Conservation (phyloP, 163 green algal genomes). For the Picocystis sp. region DNA sequence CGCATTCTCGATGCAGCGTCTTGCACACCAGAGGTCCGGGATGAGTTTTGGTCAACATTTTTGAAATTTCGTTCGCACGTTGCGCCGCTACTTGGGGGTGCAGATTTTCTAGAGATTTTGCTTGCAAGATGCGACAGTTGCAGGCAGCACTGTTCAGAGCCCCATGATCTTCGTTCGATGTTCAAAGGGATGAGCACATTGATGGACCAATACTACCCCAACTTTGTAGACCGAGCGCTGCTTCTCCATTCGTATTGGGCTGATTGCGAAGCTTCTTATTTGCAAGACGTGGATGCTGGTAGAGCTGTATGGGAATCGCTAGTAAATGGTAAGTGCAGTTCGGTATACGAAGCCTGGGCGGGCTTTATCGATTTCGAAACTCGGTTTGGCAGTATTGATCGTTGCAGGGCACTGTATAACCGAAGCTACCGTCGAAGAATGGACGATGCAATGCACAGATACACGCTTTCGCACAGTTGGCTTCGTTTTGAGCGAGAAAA, state of each 20-base stretch:
- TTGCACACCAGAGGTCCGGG: too few relatives aligned
- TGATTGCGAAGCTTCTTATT: constrained; percentile 36
- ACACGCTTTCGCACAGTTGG: constrained; percentile 44
- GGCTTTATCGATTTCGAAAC: constrained; percentile 45
- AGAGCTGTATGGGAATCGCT: constrained; percentile 41
- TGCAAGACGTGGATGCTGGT: constrained; percentile 25
- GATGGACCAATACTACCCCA: constrained; percentile 37
- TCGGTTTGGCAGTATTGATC: constrained; percentile 15
- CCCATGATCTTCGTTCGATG: constrained; percentile 14
- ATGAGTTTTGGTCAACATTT: too few relatives aligned
- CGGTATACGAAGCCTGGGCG: constrained; percentile 29
- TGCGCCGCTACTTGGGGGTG: constrained; percentile 19
- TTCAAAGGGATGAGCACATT: constrained; percentile 23
- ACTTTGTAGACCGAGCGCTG: constrained; percentile 22
- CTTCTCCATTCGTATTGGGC: constrained; percentile 47
- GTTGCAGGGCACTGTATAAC: constrained; percentile 36
- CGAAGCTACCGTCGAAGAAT: constrained; percentile 30
- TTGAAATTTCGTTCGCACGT: too few relatives aligned
- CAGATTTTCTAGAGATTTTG: constrained; percentile 55
- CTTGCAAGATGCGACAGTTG: constrained; percentile 45
- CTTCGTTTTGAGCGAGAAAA: constrained; percentile 61
- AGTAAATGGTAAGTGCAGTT: constrained; percentile 18
- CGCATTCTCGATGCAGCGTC: constrained; percentile 15
- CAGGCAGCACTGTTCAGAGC: constrained; percentile 12
- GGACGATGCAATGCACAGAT: constrained; percentile 31